Conservation (phyloP, 1,284 basidiomycete species). For the Coniophora puteana region DNA sequence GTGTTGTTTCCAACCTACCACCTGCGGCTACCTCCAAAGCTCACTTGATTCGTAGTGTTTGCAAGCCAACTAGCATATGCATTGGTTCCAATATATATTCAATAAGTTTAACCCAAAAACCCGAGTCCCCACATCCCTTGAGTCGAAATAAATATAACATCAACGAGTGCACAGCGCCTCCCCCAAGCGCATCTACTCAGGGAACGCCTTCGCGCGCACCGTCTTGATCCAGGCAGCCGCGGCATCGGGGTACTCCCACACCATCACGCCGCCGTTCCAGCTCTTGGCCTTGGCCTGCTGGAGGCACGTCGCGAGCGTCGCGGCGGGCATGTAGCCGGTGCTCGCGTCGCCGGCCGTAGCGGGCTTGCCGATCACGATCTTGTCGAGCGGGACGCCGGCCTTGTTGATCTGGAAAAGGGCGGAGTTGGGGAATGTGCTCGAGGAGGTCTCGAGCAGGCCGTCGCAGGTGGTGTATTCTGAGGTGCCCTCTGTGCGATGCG, state of each 20-base stretch:
- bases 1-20: no score
- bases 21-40: no score
- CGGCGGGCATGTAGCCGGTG: slow-evolving; percentile 53
- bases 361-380: slow-evolving; percentile 59
- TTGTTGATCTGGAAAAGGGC: slow-evolving; percentile 56
- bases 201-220: not conserved
- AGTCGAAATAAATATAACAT: slow-evolving; percentile 2
- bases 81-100: no score
- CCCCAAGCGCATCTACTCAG: no score
- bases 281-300: slow-evolving; percentile 48
- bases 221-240: slow-evolving; percentile 1
- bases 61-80: no score
- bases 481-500: slow-evolving; percentile 30
- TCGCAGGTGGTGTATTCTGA: slow-evolving; percentile 38
- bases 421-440: slow-evolving; percentile 33
- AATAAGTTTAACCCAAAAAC: no score
- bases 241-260: slow-evolving; percentile 17
- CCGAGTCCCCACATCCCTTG: slow-evolving; percentile 1
- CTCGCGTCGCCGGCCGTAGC: slow-evolving; percentile 44
- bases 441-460: slow-evolving; percentile 36
- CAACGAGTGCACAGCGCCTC: no score
- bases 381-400: slow-evolving; percentile 45
- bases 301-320: slow-evolving; percentile 49
- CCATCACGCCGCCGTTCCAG: slow-evolving; percentile 51
- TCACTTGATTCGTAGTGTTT: no score